Evolutionary conservation across 2,329 filamentous ascomycete genomes (phyloP), one percentile per base, ranked within the genome.

Genomic region (Penicillium vulpinum): DNA sequence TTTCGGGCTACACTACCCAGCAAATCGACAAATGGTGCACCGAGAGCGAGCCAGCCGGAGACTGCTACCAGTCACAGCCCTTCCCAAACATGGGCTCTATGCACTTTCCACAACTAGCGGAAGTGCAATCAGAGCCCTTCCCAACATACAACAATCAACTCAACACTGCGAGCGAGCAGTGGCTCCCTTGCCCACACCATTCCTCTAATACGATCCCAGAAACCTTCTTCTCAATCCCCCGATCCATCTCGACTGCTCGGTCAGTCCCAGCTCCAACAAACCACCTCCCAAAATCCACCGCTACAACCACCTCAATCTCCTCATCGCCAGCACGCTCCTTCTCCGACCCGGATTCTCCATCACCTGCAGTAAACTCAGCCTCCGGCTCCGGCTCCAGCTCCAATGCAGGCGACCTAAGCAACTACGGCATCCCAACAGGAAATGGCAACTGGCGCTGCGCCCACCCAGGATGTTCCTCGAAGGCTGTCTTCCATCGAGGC

Each of bases 401-500:
- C 18, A 64, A 61, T 36, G 51, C 61, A 21, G 51, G 57, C 26
- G 67, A 74, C 56, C 67, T 75, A 18, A 61, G 66, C 4, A 63
- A 67, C 45, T 75, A 72, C 57, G 73, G 73, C 2, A 64, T 68
- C 29, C 66, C 60, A n/a, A 65, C 64, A 8, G 52, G 62, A 7
- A 67, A 72, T 15, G 71, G 71, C 2, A 81, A 77, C 56, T 86
- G 83, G 83, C 81, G 80, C 45, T 87, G 84, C 67, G 80, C 80
- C 5, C 83, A 83, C 64, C 83, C 81, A 1, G 81, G 80, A 15
- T 87, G 84, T 69, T 80, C 81, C n/a, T 86, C 83, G 41, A 79
- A 79, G 58, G 81, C 83, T 3, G 73, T 80, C 1, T 87, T 86
- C 69, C 81, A 79, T 8, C 77, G 84, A 43, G 83, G 83, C 31